A percentile compares a stretch with the other conserved stretches of the same genome.
These are phyloP conservation scores for Hypoxylon sp. DNA, from an alignment of 2,329 filamentous ascomycete species.

Conservation along the genomic window DNA sequence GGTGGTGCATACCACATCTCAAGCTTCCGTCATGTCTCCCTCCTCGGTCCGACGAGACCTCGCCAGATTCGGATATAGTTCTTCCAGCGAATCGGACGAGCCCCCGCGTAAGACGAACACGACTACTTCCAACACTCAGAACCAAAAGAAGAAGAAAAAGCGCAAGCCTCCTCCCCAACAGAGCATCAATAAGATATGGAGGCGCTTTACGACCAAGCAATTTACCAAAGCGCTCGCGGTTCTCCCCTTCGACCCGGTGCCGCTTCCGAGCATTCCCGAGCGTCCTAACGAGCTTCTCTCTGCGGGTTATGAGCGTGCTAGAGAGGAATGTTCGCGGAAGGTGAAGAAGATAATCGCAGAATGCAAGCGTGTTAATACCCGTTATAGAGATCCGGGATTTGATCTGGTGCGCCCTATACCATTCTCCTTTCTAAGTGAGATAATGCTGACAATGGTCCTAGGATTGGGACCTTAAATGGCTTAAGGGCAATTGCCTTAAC, in stretches of 20 bases:
- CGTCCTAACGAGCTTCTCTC: constrained; percentile 73
- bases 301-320: constrained; percentile 74
- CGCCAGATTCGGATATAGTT: constrained; percentile 62
- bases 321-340: constrained; percentile 74
- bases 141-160: constrained; percentile 72
- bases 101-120: constrained; percentile 55
- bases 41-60: constrained; percentile 47
- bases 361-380: constrained; percentile 82
- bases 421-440: constrained; percentile 53
- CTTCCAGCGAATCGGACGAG: constrained; percentile 66
- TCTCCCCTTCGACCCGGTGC: constrained; percentile 74
- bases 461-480: constrained; percentile 79
- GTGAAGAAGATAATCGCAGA: constrained; percentile 73
- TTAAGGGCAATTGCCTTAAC: constrained; percentile 70
- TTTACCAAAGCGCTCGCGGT: constrained; percentile 77
- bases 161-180: constrained; percentile 73
- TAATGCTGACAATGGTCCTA: constrained; percentile 56
- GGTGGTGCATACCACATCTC: neutral
- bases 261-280: constrained; percentile 64
- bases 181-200: constrained; percentile 77
- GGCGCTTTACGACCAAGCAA: constrained; percentile 70
- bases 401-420: constrained; percentile 65
- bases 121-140: constrained; percentile 52
- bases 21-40: constrained; percentile 32
- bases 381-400: constrained; percentile 79